Evolutionary conservation across 2,329 filamentous ascomycete genomes (phyloP).

Genomic region (Aaosphaeria pasadenensis): DNA sequence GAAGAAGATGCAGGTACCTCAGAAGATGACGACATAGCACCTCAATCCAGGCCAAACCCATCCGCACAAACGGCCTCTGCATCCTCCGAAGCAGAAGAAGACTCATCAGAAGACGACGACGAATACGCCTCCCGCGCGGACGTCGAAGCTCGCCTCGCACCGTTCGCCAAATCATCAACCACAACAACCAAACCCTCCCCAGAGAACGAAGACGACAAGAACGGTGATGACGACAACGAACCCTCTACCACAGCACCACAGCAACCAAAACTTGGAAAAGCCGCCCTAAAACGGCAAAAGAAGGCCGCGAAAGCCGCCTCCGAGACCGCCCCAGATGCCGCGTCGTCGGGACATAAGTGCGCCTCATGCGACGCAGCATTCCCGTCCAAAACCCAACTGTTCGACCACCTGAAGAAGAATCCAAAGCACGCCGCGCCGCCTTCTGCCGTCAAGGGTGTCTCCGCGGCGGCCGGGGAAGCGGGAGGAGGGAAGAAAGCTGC

Average conservation of each 20-base stretch:
- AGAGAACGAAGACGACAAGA: not conserved
- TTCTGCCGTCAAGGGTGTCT: conserved; percentile 3
- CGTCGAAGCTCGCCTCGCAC: conserved; percentile 32
- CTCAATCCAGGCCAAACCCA: not conserved
- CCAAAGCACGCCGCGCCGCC: conserved; percentile 60
- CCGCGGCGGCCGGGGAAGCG: not conserved
- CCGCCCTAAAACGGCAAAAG: conserved; percentile 47
- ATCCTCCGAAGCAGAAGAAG: conserved; percentile 8
- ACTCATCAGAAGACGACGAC: conserved; percentile 28
- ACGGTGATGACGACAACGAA: conserved; percentile 1
- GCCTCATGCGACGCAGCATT: conserved; percentile 76
- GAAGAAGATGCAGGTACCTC: conserved; percentile 30
- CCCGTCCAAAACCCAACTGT: conserved; percentile 69
- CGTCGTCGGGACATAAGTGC: conserved; percentile 61
- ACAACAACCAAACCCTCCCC: conserved; percentile 2
- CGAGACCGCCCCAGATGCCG: conserved; percentile 9
- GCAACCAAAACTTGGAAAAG: conserved; percentile 45
- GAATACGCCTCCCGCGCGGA: conserved; percentile 36
- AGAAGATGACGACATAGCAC: conserved; percentile 8
- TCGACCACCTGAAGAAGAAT: conserved; percentile 67
- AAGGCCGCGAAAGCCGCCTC: conserved; percentile 42
- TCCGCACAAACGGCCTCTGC: conserved; percentile 3
- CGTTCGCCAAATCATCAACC: conserved; percentile 2
- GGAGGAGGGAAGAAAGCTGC: conserved; percentile 7
- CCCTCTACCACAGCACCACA: conserved; percentile 2